phyloP scores from a whole-genome alignment of 768 basidiomycete genomes.

The Leccinum subgranulosum region DNA sequence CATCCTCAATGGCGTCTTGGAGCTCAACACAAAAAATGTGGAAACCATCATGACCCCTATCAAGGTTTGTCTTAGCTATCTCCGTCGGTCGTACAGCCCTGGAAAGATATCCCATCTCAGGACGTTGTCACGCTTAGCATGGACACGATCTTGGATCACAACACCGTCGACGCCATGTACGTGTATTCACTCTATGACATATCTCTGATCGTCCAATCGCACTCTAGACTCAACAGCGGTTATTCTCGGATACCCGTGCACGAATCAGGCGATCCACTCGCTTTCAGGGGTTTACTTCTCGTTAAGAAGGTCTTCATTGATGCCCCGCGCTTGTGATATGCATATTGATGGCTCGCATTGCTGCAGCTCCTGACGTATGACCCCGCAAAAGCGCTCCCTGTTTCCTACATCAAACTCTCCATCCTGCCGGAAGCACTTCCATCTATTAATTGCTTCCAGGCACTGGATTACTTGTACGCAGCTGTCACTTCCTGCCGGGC shows the following conservation, averaged over 20 bases:
- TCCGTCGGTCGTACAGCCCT: background rate
- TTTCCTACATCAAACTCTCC: slow-evolving; percentile 72
- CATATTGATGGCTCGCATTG: slow-evolving; percentile 3
- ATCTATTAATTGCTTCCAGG: slow-evolving; percentile 91
- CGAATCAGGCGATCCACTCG: slow-evolving; percentile 58
- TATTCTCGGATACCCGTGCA: slow-evolving; percentile 94
- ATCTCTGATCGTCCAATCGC: slow-evolving; percentile 7
- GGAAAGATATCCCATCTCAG: slow-evolving; percentile 29
- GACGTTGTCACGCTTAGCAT: slow-evolving; percentile 80
- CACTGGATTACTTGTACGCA: slow-evolving; percentile 84
- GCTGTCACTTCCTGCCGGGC: background rate
- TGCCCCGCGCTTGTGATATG: background rate
- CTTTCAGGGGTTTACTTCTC: slow-evolving; percentile 80
- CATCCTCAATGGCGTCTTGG: slow-evolving; percentile 77
- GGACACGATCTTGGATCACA: slow-evolving; percentile 77
- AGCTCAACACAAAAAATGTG: slow-evolving; percentile 73
- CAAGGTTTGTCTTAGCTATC: slow-evolving; percentile 36
- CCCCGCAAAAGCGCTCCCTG: slow-evolving; percentile 70
- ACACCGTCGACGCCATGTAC: slow-evolving; percentile 73
- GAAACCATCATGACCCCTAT: slow-evolving; percentile 82
- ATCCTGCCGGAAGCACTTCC: slow-evolving; percentile 89
- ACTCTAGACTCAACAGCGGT: slow-evolving; percentile 63
- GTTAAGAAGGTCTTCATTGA: slow-evolving; percentile 65
- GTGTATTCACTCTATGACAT: slow-evolving; percentile 20
- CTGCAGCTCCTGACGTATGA: slow-evolving; percentile 83